A percentile compares a stretch with the other conserved stretches of the same genome.
Evolutionary conservation across 176 grass and related monocot genomes (phyloP).

Genomic region (Triticum aestivum): IWGSC_CS_RefSeq_v2.1 NC_057809.1:538926573-538927072

Average conservation of each 20-base stretch:
- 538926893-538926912: neutral
- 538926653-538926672: neutral
- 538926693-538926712: slow-evolving; percentile 2
- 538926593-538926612: slow-evolving; percentile 93
- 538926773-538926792: slow-evolving; percentile 69
- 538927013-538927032: slow-evolving; percentile 66
- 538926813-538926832: slow-evolving; percentile 92
- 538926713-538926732: neutral
- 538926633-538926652: slow-evolving; percentile 55
- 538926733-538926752: neutral
- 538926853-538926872: slow-evolving; percentile 76
- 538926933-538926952: no score
- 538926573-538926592: slow-evolving; percentile 89
- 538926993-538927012: slow-evolving; percentile 70
- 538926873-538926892: neutral
- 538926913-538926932: neutral
- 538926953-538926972: neutral
- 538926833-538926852: slow-evolving; percentile 96
- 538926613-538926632: slow-evolving; percentile 80
- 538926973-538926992: slow-evolving; percentile 38
- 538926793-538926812: slow-evolving; percentile 58
- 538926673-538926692: neutral
- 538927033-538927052: slow-evolving; percentile 76
- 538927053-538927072: neutral
- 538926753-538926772: slow-evolving; percentile 42